phyloP scores from a whole-genome alignment of 257 asterid genomes.

The Solanum dulcamara region DNA sequence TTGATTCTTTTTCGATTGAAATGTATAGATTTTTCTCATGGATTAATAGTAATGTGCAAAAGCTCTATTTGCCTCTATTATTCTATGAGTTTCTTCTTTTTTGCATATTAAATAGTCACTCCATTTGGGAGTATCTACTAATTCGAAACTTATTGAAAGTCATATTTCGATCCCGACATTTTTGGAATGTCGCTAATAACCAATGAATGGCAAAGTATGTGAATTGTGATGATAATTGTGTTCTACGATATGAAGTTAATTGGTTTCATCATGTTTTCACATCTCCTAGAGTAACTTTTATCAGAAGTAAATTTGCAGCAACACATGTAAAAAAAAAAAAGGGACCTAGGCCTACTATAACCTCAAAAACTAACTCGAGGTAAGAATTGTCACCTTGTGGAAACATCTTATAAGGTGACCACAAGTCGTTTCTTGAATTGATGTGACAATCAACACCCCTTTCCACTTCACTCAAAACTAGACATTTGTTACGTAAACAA shows the following conservation, averaged over 20 bases:
- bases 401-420: neutral
- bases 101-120: accelerated
- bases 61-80: accelerated
- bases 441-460: neutral
- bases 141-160: neutral
- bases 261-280: neutral
- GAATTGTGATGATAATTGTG: neutral
- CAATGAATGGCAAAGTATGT: neutral
- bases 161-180: neutral
- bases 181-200: neutral
- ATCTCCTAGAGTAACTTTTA: neutral
- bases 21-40: neutral
- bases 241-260: neutral
- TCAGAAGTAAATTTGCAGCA: neutral
- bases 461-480: neutral
- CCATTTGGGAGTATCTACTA: neutral
- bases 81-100: neutral
- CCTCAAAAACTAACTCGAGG: neutral
- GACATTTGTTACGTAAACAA: neutral
- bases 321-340: neutral
- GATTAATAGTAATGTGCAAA: neutral
- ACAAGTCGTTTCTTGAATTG: neutral
- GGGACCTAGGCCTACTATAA: accelerated
- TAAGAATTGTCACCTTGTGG: neutral
- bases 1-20: neutral